phyloP scores from a whole-genome alignment of 2,329 filamentous ascomycete genomes.

The Tolypocladium nubicola region DNA sequence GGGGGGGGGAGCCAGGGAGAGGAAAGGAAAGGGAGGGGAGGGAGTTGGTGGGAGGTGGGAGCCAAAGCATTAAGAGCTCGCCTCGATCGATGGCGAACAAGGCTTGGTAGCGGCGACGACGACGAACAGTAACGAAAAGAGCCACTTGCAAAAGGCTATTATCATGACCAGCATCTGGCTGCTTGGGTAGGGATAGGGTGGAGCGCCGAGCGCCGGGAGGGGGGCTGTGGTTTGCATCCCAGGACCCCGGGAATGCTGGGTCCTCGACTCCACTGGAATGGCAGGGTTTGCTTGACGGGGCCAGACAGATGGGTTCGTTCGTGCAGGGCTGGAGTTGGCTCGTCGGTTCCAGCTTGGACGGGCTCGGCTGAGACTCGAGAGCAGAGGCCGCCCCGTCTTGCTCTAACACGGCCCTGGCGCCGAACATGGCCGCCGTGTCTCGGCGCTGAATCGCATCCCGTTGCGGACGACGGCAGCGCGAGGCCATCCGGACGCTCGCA shows the following conservation, averaged over 20 bases:
- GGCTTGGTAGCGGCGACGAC: background rate
- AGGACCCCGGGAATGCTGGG: background rate
- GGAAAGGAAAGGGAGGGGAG: background rate
- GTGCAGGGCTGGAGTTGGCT: too few relatives aligned
- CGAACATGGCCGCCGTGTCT: background rate
- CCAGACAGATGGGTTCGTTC: background rate
- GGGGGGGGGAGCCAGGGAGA: background rate
- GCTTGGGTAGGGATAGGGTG: background rate
- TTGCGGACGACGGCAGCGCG: background rate
- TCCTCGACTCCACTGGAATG: background rate
- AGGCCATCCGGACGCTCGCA: background rate
- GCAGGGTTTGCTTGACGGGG: background rate
- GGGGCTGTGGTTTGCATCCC: background rate
- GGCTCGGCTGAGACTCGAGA: background rate
- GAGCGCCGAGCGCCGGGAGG: background rate
- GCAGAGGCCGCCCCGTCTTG: background rate
- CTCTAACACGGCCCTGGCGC: background rate
- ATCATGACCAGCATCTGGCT: background rate
- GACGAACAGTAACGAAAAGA: background rate
- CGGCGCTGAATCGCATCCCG: background rate
- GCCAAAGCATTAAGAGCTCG: background rate
- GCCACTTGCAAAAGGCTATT: background rate
- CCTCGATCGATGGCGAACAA: background rate
- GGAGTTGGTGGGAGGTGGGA: background rate
- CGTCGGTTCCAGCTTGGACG: background rate